phyloP scores from a whole-genome alignment of 2,329 filamentous ascomycete genomes.

The Hymenoscyphus fructigenus region DNA sequence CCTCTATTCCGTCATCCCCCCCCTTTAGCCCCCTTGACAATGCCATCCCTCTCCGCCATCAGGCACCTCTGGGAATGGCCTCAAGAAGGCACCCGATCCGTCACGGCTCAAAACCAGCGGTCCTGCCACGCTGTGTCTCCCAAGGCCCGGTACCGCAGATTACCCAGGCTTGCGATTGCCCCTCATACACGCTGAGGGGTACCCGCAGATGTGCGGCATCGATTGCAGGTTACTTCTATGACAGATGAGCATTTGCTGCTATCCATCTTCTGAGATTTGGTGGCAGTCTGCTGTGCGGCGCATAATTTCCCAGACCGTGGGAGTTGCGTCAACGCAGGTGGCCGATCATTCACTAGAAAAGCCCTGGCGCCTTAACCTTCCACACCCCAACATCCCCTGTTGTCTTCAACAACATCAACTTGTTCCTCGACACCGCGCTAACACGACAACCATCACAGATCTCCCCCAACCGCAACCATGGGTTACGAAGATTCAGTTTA shows the following conservation, averaged over 20 bases:
- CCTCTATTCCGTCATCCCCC: slow-evolving; percentile 33
- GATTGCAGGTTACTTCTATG: slow-evolving; percentile 4
- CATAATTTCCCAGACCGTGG: slow-evolving; percentile 5
- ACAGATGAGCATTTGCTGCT: slow-evolving; percentile 1
- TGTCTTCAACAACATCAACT: slow-evolving; percentile 8
- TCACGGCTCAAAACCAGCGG: neutral
- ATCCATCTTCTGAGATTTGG: slow-evolving; percentile 4
- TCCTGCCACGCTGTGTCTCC: neutral
- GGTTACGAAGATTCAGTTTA: slow-evolving; percentile 99
- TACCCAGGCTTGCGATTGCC: slow-evolving; percentile 23
- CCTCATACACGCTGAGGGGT: slow-evolving; percentile 33
- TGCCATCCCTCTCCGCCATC: slow-evolving; percentile 12
- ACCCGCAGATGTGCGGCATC: slow-evolving; percentile 20
- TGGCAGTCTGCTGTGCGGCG: slow-evolving; percentile 4
- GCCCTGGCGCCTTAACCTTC: slow-evolving; percentile 3
- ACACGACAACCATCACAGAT: slow-evolving; percentile 19
- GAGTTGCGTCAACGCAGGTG: neutral
- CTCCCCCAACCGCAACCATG: slow-evolving; percentile 64
- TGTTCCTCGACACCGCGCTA: slow-evolving; percentile 11
- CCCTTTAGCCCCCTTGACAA: slow-evolving; percentile 15
- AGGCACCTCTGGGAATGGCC: neutral
- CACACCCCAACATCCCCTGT: neutral
- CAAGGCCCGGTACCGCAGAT: neutral
- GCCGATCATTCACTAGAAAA: neutral
- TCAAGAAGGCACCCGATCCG: neutral